phyloP scores from a whole-genome alignment of 345 rosid species.

The Noccaea caerulescens region DNA sequence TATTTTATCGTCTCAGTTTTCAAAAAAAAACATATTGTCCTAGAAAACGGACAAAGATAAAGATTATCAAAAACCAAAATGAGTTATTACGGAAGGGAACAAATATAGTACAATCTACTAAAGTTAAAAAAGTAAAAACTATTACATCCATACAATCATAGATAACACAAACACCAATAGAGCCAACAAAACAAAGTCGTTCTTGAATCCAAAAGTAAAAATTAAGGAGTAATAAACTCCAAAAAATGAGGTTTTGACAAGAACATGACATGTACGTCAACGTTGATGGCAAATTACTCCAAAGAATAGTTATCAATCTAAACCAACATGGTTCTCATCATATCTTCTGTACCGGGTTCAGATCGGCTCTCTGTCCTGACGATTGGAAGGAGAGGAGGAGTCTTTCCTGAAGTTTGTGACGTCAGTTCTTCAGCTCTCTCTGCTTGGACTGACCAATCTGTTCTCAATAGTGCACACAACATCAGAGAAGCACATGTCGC shows the following conservation, averaged over 20 bases:
- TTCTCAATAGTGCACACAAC: slow-evolving; percentile 65
- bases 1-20: not conserved
- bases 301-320: slow-evolving; percentile 34
- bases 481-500: slow-evolving; percentile 81
- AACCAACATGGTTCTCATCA: slow-evolving; percentile 37
- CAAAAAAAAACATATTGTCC: not conserved
- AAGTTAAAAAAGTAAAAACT: slow-evolving; percentile 30
- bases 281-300: slow-evolving; percentile 28
- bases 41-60: slow-evolving; percentile 14
- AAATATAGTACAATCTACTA: slow-evolving; percentile 29
- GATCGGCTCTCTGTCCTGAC: slow-evolving; percentile 4
- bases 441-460: slow-evolving; percentile 74
- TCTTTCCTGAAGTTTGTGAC: slow-evolving; percentile 30
- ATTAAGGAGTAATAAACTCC: slow-evolving; percentile 35
- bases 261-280: slow-evolving; percentile 32
- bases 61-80: slow-evolving; percentile 25
- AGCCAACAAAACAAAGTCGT: slow-evolving; percentile 21
- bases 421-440: slow-evolving; percentile 80
- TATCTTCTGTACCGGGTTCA: slow-evolving; percentile 28
- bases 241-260: slow-evolving; percentile 30
- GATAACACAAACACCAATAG: slow-evolving; percentile 30
- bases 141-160: slow-evolving; percentile 34
- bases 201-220: slow-evolving; percentile 15
- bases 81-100: slow-evolving; percentile 28
- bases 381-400: slow-evolving; percentile 41